Conservation (phyloP, 768 basidiomycete genomes). For the Mycena vitilis region DNA sequence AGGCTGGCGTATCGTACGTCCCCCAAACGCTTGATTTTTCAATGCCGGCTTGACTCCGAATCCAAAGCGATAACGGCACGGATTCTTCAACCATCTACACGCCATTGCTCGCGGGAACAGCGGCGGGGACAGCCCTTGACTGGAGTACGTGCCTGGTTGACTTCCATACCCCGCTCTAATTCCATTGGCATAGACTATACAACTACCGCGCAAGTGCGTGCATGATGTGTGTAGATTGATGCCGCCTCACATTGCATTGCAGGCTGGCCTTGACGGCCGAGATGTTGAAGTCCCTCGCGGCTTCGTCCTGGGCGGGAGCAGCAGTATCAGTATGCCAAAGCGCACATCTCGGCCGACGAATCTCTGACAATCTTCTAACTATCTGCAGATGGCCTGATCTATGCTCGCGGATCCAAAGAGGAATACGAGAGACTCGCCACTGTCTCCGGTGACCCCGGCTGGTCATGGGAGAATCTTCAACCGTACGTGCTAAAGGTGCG, state of each 20-base stretch:
- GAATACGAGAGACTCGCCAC: constrained; percentile 62
- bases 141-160: constrained; percentile 38
- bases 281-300: background rate
- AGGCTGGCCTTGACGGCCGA: background rate
- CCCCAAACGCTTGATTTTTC: background rate
- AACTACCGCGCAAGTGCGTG: constrained; percentile 43
- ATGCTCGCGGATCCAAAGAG: constrained; percentile 46
- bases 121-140: constrained; percentile 15
- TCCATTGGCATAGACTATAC: constrained; percentile 39
- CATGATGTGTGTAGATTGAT: no score
- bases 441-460: no score
- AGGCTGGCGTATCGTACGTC: constrained; percentile 18
- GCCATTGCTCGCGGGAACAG: no score
- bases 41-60: background rate
- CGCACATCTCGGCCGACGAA: background rate
- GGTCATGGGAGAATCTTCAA: no score
- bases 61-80: no score
- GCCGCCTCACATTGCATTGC: no score
- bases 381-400: constrained; percentile 35
- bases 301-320: background rate
- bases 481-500: no score
- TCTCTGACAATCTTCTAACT: background rate
- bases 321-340: background rate
- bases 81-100: no score
- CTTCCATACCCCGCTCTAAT: no score